A percentile compares a stretch with the other conserved stretches of the same genome.
Conservation (phyloP, 495 filamentous ascomycete species). For the Extremus antarcticus region DNA sequence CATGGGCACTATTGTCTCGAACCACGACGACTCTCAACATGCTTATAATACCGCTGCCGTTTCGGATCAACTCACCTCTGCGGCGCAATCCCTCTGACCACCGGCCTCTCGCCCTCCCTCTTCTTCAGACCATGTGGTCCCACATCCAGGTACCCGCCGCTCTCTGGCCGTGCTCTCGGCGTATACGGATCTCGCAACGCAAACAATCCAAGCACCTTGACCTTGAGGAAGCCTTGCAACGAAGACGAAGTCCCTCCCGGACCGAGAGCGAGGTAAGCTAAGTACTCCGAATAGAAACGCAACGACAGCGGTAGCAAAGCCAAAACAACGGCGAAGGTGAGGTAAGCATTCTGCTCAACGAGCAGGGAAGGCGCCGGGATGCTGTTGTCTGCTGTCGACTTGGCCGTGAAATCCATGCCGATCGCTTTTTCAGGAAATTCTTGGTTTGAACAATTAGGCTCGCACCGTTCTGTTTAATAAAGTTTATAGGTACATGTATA, state of each 20-base stretch:
- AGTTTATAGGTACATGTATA: too few relatives aligned
- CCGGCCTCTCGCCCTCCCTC: conserved; percentile 51
- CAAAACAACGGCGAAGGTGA: conserved; percentile 10
- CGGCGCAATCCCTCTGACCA: conserved; percentile 62
- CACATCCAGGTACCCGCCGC: conserved; percentile 29
- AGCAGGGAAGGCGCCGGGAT: too few relatives aligned
- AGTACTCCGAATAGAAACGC: conserved; percentile 61
- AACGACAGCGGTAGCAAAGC: conserved; percentile 39
- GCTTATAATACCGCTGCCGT: too few relatives aligned
- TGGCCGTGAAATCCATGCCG: too few relatives aligned
- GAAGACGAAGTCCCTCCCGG: conserved; percentile 73
- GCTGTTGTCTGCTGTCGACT: too few relatives aligned
- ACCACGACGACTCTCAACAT: too few relatives aligned
- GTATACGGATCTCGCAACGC: conserved; percentile 42
- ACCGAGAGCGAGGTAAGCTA: conserved; percentile 63
- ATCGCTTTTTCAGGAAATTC: too few relatives aligned
- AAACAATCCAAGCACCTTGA: conserved; percentile 48
- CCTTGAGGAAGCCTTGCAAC: conserved; percentile 57
- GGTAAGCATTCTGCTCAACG: too few relatives aligned
- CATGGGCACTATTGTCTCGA: too few relatives aligned
- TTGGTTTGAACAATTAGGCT: too few relatives aligned
- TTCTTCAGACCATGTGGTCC: conserved; percentile 37
- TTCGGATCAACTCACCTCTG: conserved; percentile 37
- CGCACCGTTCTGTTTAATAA: too few relatives aligned
- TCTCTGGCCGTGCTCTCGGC: background rate